phyloP scores from a whole-genome alignment of 306 rosid genomes.

The Lathyrus aphaca region DNA sequence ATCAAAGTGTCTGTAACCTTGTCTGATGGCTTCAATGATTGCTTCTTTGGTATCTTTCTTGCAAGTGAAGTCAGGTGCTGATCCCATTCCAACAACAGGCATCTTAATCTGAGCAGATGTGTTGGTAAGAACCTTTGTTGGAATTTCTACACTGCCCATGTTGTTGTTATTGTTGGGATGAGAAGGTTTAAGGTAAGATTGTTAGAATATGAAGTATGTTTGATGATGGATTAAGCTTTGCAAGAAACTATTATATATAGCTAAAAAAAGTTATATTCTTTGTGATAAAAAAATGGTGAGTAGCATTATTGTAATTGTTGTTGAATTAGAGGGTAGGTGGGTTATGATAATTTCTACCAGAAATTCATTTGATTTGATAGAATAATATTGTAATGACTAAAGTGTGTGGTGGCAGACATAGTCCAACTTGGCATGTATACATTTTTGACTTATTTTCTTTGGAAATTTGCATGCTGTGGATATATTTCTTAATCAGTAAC shows the following conservation, averaged over 20 bases:
- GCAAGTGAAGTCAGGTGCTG: constrained; percentile 53
- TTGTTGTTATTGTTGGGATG: neutral
- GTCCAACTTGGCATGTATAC: no score
- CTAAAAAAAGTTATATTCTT: neutral
- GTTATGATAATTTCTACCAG: neutral
- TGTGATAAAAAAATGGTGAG: neutral
- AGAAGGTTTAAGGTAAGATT: neutral
- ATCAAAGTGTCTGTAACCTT: constrained; percentile 56
- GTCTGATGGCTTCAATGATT: constrained; percentile 48
- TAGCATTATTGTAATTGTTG: neutral
- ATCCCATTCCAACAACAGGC: constrained; percentile 54
- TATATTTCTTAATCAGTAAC: no score
- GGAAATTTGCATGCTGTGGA: no score
- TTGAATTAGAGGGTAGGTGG: constrained; percentile 12
- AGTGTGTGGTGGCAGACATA: no score
- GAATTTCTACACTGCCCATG: constrained; percentile 40
- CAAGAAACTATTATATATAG: constrained; percentile 16
- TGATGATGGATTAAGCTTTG: neutral
- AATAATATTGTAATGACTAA: no score
- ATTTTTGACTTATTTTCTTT: no score
- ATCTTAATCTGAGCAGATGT: neutral
- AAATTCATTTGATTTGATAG: no score
- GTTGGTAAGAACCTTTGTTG: constrained; percentile 33
- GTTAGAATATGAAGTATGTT: neutral
- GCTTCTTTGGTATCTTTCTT: constrained; percentile 49